phyloP scores from a whole-genome alignment of 2,329 filamentous ascomycete species.

The Diaporthe caulivora region DNA sequence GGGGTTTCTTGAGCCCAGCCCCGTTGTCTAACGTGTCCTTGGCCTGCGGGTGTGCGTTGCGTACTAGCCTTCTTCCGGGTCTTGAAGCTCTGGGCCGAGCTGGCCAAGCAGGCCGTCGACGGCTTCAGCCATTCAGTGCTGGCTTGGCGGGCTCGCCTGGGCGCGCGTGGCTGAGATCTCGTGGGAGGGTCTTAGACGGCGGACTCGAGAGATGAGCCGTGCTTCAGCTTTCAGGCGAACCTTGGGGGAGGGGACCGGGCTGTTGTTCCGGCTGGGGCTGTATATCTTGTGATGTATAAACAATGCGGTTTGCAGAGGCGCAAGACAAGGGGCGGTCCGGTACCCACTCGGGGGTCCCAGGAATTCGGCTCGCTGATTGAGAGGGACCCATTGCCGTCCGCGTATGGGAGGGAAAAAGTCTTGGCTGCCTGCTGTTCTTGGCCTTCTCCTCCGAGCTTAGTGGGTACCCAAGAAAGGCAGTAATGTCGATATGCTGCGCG shows the following conservation, averaged over 20 bases:
- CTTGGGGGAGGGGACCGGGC: neutral
- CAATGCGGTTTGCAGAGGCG: neutral
- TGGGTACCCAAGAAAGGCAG: neutral
- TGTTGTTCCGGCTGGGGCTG: neutral
- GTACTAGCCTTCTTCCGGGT: constrained; percentile 61
- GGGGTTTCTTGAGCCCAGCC: no score
- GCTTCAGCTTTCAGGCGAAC: constrained; percentile 12
- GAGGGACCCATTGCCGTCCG: constrained; percentile 4
- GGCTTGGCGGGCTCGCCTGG: constrained; percentile 17
- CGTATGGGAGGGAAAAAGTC: constrained; percentile 3
- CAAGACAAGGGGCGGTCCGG: neutral
- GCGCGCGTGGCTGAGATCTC: constrained; percentile 25
- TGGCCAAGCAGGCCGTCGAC: constrained; percentile 45
- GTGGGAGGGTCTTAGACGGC: constrained; percentile 8
- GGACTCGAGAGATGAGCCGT: constrained; percentile 16
- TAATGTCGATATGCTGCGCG: neutral
- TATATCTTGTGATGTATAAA: constrained; percentile 1
- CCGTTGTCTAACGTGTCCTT: neutral
- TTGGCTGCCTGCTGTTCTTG: constrained; percentile 1
- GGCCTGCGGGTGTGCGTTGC: neutral
- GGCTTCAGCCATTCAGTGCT: constrained; percentile 33
- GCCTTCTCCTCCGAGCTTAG: constrained; percentile 10
- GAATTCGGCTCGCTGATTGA: constrained; percentile 21
- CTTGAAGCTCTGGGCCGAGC: constrained; percentile 59
- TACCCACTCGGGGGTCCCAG: constrained; percentile 13